These are phyloP conservation scores for Trichoderma asperellum DNA, from an alignment of 2,329 filamentous ascomycete species.

Conservation along the genomic window DNA sequence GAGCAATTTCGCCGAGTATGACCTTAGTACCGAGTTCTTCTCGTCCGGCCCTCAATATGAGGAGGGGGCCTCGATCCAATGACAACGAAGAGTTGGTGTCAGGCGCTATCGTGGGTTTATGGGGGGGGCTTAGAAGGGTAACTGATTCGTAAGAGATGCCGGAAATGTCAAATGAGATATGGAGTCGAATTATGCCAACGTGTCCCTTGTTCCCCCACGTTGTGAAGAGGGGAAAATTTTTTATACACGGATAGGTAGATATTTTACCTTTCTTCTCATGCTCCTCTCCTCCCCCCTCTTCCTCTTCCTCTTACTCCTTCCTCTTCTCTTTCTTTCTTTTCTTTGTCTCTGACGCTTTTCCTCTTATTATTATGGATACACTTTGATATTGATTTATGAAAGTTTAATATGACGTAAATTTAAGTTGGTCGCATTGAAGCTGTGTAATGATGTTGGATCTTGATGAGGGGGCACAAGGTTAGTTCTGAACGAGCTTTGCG, in stretches of 20 bases:
- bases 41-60: neutral
- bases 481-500: neutral
- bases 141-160: neutral
- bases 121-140: neutral
- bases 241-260: neutral
- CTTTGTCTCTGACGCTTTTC: neutral
- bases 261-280: neutral
- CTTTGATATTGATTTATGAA: neutral
- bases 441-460: neutral
- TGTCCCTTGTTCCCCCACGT: slow-evolving; percentile 7
- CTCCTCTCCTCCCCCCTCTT: neutral
- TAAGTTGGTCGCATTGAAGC: neutral
- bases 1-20: neutral
- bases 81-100: neutral
- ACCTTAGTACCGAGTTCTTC: neutral
- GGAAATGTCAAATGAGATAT: neutral
- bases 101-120: neutral
- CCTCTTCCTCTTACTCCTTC: neutral
- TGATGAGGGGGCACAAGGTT: neutral
- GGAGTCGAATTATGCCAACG: neutral
- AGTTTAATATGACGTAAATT: neutral
- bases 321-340: neutral
- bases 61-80: neutral
- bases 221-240: neutral
- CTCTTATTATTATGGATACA: neutral